Conservation (phyloP, 345 rosid genomes). For the Lepidium africanum region DNA sequence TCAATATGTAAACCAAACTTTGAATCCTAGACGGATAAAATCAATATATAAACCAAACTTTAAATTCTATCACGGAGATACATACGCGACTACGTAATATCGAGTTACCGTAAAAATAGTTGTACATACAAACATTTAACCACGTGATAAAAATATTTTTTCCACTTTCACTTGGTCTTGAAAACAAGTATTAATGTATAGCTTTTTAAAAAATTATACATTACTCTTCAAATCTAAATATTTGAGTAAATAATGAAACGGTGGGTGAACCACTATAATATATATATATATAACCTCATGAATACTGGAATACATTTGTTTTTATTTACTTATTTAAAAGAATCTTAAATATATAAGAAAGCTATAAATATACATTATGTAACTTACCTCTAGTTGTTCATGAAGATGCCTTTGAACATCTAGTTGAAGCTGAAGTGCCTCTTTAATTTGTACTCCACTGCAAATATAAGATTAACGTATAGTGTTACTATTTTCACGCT, state of each 20-base stretch:
- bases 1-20: too few species aligned
- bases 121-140: too few species aligned
- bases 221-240: neutral
- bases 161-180: neutral
- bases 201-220: neutral
- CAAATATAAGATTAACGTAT: neutral
- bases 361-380: neutral
- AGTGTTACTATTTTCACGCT: neutral
- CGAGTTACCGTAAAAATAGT: too few species aligned
- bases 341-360: neutral
- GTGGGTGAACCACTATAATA: neutral
- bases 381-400: constrained; percentile 81
- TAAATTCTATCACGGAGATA: too few species aligned
- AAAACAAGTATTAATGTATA: neutral
- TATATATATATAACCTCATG: neutral
- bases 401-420: constrained; percentile 91
- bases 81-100: too few species aligned
- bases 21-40: too few species aligned
- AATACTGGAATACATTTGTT: neutral
- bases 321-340: neutral
- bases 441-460: constrained; percentile 68
- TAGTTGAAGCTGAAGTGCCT: constrained; percentile 72
- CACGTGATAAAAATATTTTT: too few species aligned
- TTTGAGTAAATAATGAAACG: neutral
- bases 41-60: too few species aligned